Evolutionary conservation across 2,329 filamentous ascomycete species (phyloP).

Genomic region (Colletotrichum eremochloae): DNA sequence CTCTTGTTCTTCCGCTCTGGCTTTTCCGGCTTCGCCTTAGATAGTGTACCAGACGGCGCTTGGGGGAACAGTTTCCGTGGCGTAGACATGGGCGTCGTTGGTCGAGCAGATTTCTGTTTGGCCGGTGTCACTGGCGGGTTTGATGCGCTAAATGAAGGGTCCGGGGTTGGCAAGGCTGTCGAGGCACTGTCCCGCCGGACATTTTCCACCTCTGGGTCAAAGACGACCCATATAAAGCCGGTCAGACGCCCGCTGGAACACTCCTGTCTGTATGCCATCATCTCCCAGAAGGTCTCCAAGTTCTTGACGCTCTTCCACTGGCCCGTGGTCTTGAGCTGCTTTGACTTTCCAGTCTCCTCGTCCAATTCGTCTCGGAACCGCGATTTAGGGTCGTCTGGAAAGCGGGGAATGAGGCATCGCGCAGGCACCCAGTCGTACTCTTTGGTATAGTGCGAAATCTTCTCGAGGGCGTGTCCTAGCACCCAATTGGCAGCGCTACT

Average conservation of each 20-base stretch:
- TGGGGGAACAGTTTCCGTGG: conserved; percentile 51
- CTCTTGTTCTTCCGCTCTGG: conserved; percentile 48
- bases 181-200: conserved; percentile 11
- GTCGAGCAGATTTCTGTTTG: conserved; percentile 44
- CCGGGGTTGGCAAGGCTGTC: conserved; percentile 46
- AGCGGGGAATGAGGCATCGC: conserved; percentile 87
- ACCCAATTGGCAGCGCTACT: conserved; percentile 71
- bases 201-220: conserved; percentile 66
- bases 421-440: conserved; percentile 75
- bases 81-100: conserved; percentile 50
- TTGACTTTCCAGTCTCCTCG: conserved; percentile 77
- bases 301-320: conserved; percentile 87
- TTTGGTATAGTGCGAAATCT: conserved; percentile 72
- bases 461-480: conserved; percentile 78
- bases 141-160: conserved; percentile 47
- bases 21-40: conserved; percentile 52
- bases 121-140: conserved; percentile 51
- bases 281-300: conserved; percentile 96
- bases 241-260: conserved; percentile 93
- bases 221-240: conserved; percentile 94
- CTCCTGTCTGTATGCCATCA: conserved; percentile 97
- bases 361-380: conserved; percentile 91
- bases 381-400: conserved; percentile 95
- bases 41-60: conserved; percentile 16
- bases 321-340: conserved; percentile 68